Evolutionary conservation across 1,284 basidiomycete genomes (phyloP).

Genomic region (Cutaneotrichosporon spelunceum): DNA sequence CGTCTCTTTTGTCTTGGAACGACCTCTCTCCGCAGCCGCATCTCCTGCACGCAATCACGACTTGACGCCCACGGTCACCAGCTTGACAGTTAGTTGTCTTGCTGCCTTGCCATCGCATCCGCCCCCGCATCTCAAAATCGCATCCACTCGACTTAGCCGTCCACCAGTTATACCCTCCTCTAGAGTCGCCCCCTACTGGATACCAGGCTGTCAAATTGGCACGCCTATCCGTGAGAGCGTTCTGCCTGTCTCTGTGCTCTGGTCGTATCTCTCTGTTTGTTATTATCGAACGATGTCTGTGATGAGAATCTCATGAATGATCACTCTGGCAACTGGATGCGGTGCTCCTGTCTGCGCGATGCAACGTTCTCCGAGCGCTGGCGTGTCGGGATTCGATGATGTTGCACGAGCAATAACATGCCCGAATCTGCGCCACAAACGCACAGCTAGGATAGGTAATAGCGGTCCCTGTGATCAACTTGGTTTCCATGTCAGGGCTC

Average conservation of each 20-base stretch:
- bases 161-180: not conserved
- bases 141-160: not conserved
- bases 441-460: conserved; percentile 17
- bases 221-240: not conserved
- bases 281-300: conserved; percentile 10
- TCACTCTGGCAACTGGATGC: too few species aligned
- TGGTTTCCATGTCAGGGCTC: not conserved
- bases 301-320: conserved; percentile 5
- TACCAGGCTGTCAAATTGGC: conserved; percentile 6
- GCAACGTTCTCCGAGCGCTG: not conserved
- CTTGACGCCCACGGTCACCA: not conserved
- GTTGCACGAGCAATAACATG: not conserved
- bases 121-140: not conserved
- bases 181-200: not conserved
- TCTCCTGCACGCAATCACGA: not conserved
- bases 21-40: not conserved
- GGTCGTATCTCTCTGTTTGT: conserved; percentile 2
- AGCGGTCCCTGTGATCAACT: conserved; percentile 16
- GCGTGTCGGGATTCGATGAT: not conserved
- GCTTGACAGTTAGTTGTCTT: not conserved
- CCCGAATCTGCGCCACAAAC: not conserved
- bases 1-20: not conserved
- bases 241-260: not conserved
- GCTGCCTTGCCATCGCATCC: not conserved
- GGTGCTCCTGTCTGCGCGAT: not conserved